phyloP scores from a whole-genome alignment of 2,329 filamentous ascomycete genomes.

The Microascus cirrosus region DNA sequence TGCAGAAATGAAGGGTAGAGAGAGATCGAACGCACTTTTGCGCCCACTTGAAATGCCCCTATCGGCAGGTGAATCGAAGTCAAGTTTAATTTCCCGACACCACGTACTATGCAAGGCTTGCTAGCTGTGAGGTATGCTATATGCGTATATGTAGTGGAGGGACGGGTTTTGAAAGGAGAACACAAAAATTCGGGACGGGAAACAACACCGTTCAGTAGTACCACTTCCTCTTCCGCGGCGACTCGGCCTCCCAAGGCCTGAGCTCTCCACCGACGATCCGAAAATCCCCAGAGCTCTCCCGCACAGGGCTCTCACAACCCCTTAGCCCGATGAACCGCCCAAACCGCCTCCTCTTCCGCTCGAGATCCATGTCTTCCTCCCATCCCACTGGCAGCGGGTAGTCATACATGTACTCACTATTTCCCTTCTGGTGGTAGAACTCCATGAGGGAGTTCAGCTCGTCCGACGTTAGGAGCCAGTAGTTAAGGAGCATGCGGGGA shows the following conservation, averaged over 20 bases:
- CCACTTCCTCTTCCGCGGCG: constrained; percentile 10
- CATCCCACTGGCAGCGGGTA: constrained; percentile 63
- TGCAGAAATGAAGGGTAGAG: background rate
- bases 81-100: background rate
- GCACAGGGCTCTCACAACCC: constrained; percentile 15
- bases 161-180: background rate
- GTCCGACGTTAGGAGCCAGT: constrained; percentile 61
- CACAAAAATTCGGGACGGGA: background rate
- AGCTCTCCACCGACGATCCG: background rate
- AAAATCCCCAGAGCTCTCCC: background rate
- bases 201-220: background rate
- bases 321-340: constrained; percentile 63
- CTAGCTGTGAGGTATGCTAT: background rate
- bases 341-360: constrained; percentile 62
- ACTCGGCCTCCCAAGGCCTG: constrained; percentile 6
- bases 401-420: constrained; percentile 37
- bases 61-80: background rate
- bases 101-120: background rate
- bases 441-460: constrained; percentile 59
- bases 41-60: background rate
- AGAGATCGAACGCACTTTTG: background rate
- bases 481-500: constrained; percentile 55
- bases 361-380: constrained; percentile 37
- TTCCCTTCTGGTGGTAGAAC: constrained; percentile 63
- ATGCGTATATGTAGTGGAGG: background rate